phyloP scores from a whole-genome alignment of 495 filamentous ascomycete genomes.

The Daldinia decipiens region DNA sequence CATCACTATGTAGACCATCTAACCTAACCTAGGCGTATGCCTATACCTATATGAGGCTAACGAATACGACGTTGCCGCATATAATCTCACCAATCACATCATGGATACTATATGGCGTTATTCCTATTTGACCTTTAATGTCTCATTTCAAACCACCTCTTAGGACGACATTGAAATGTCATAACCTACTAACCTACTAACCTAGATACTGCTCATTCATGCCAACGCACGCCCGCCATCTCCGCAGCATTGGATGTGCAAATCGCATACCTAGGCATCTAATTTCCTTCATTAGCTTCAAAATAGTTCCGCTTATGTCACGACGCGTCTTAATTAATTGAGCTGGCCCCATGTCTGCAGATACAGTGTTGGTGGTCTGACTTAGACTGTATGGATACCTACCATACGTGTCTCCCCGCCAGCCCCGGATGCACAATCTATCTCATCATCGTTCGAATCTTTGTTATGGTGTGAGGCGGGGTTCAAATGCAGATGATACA shows the following conservation, averaged over 20 bases:
- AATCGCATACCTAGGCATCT: not conserved
- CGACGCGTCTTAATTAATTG: slow-evolving; percentile 3
- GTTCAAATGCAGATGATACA: slow-evolving; percentile 5
- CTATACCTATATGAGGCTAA: not conserved
- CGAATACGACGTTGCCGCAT: not conserved
- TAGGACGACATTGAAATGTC: not conserved
- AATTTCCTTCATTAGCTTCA: not conserved
- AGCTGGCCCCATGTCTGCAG: not conserved
- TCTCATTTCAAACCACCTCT: slow-evolving; percentile 1
- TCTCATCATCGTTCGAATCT: not conserved
- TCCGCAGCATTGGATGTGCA: slow-evolving; percentile 1
- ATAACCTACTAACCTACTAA: not conserved
- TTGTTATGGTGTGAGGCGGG: slow-evolving; percentile 5
- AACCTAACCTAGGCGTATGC: not conserved
- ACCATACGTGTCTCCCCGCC: slow-evolving; percentile 4
- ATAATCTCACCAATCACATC: not conserved
- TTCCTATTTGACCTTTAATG: slow-evolving; percentile 1
- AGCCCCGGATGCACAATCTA: slow-evolving; percentile 8
- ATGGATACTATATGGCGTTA: not conserved
- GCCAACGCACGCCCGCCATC: not conserved
- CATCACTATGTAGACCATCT: not conserved
- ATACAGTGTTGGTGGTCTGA: not conserved
- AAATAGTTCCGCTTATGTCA: slow-evolving; percentile 2
- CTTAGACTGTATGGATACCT: not conserved
- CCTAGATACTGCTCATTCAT: not conserved